Evolutionary conservation across 2,329 filamentous ascomycete species (phyloP).

Genomic region (Fusarium nematophilum): DNA sequence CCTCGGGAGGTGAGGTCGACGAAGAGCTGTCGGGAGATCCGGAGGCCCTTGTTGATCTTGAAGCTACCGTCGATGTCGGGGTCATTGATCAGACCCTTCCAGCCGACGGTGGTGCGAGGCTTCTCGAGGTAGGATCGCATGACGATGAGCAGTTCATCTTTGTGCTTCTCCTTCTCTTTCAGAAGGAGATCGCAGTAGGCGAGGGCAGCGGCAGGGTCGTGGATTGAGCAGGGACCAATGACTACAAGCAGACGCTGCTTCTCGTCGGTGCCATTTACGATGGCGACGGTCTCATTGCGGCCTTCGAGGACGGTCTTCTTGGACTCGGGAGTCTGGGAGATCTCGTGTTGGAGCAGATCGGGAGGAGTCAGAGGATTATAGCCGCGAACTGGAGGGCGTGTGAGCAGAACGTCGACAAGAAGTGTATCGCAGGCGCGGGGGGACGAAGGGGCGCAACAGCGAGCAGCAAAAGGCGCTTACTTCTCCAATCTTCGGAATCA

Average conservation of each 20-base stretch:
- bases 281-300: slow-evolving; percentile 72
- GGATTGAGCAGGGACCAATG: slow-evolving; percentile 95
- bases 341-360: slow-evolving; percentile 94
- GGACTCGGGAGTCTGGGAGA: slow-evolving; percentile 69
- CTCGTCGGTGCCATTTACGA: slow-evolving; percentile 74
- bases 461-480: slow-evolving; percentile 60
- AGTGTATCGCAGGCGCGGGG: slow-evolving; percentile 1
- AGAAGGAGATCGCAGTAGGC: slow-evolving; percentile 91
- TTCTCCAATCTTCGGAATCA: slow-evolving; percentile 84
- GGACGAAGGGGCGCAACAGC: background rate
- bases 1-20: slow-evolving; percentile 90
- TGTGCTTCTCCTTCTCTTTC: slow-evolving; percentile 85
- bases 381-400: slow-evolving; percentile 73
- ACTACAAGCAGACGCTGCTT: slow-evolving; percentile 76
- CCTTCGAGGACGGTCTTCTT: slow-evolving; percentile 70
- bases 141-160: slow-evolving; percentile 89
- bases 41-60: slow-evolving; percentile 98
- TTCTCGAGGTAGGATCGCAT: slow-evolving; percentile 99
- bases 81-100: slow-evolving; percentile 99
- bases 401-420: slow-evolving; percentile 33
- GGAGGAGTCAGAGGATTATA: slow-evolving; percentile 95
- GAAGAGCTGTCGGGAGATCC: slow-evolving; percentile 88
- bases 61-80: slow-evolving; percentile 98
- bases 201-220: slow-evolving; percentile 89
- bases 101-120: slow-evolving; percentile 95